Conservation (phyloP, 495 filamentous ascomycete species). For the Penicillium egyptiacum region DNA sequence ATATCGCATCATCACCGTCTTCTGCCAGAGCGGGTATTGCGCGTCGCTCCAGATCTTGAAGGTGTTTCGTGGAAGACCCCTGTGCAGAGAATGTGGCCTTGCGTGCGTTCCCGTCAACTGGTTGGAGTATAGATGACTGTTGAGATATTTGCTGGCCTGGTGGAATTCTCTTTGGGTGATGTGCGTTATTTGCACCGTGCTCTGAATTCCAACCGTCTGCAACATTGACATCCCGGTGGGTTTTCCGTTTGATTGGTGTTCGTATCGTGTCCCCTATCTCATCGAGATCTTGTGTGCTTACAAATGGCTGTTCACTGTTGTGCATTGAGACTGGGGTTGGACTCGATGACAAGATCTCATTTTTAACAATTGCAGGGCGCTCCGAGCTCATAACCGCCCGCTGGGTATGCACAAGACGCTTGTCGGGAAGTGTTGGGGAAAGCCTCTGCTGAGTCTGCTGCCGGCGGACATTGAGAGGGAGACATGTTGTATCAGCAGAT, state of each 20-base stretch:
- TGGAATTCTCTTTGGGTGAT: background rate
- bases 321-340: constrained; percentile 34
- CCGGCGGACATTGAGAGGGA: constrained; percentile 33
- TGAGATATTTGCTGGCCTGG: constrained; percentile 2
- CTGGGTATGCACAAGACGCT: background rate
- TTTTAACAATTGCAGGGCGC: constrained; percentile 32
- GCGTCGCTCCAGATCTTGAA: constrained; percentile 16
- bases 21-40: constrained; percentile 39
- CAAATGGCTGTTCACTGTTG: constrained; percentile 13
- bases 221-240: constrained; percentile 11
- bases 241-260: constrained; percentile 63
- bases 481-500: constrained; percentile 37
- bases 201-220: constrained; percentile 4
- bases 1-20: constrained; percentile 38
- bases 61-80: constrained; percentile 11
- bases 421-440: constrained; percentile 7
- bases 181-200: background rate
- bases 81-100: background rate
- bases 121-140: constrained; percentile 21
- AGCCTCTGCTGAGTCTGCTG: constrained; percentile 27
- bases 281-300: constrained; percentile 70
- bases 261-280: constrained; percentile 59
- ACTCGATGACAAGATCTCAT: constrained; percentile 36
- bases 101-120: constrained; percentile 26
- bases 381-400: background rate